Base-by-base conservation (phyloP, 352 stramenopile genomes). In the Phytopythium cucurbitacearum region DNA sequence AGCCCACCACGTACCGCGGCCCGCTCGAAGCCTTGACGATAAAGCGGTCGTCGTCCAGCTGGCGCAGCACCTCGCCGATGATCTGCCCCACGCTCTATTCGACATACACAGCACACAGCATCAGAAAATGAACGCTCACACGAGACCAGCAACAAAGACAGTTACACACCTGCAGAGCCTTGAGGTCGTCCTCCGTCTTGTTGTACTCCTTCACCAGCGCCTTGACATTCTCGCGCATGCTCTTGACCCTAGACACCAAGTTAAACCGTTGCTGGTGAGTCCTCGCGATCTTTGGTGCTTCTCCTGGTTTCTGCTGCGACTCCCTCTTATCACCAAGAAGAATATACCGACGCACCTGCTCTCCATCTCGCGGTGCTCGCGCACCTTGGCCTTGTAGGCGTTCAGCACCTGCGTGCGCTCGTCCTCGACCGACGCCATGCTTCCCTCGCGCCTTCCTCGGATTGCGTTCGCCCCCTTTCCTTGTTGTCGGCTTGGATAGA, bases 171-270 rank as follows among this genome's bases (percentile, higher is more conserved):
- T 94, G 85, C 46, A 95, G 66, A 34, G 97, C 97, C 67, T 97
- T 97, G 41, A 99, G 85, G 67, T 99, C 96, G 53, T 99, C 94
- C 65, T 99, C 97, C 36, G 97, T 99, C 83, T 99, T 99, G 80
- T 99, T 96, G 76, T 98, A 99, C 51, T 98, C 92, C 53, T 89
- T 92, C 37, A 98, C 87, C 6, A 99, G 83, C 33, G 84, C 80
- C 63, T 97, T 98, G 37, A 98, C 90, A 62, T 99, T 97, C 61
- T 98, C 87, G 39, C 97, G 89, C 83, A 99, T 97, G 59, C 85
- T 94, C 80, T 99, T 99, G 32, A 99, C 82, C 39, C 95, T 96
- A 43, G 39, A 58, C 38, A 32, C 45, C 13, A 34, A 7, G 5
- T 7, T 3, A 53, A 58, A 57, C 33, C 15, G 47, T 10, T 44